Conservation (phyloP, 352 stramenopile species). For the Globisporangium middletonii region DNA sequence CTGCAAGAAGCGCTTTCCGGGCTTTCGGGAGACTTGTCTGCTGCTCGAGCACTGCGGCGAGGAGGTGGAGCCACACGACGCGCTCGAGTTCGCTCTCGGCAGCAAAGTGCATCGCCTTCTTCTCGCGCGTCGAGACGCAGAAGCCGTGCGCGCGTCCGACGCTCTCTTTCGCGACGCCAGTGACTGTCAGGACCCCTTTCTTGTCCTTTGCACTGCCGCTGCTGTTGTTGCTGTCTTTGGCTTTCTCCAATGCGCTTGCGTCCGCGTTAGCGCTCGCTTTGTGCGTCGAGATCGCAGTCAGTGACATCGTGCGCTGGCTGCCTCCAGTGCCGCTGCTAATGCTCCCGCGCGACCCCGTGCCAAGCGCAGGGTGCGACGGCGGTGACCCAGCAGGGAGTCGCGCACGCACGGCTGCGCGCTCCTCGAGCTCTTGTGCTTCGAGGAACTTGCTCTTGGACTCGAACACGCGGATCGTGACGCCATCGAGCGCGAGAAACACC, state of each 20-base stretch:
- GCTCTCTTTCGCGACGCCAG: constrained; percentile 49
- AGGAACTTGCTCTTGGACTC: constrained; percentile 57
- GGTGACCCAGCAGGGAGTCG: constrained; percentile 6
- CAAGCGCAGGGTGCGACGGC: neutral
- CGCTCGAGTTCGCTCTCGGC: constrained; percentile 68
- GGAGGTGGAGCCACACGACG: constrained; percentile 68
- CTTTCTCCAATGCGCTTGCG: too few relatives aligned
- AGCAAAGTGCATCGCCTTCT: constrained; percentile 53
- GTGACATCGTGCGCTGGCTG: constrained; percentile 5
- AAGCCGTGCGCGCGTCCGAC: constrained; percentile 55
- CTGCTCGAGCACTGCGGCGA: constrained; percentile 59
- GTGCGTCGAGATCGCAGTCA: constrained; percentile 2
- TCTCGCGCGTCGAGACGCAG: constrained; percentile 41
- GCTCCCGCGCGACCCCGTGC: too few relatives aligned
- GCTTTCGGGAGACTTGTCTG: constrained; percentile 33
- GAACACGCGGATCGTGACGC: constrained; percentile 51
- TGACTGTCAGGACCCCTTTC: constrained; percentile 45
- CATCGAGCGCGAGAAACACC: constrained; percentile 58
- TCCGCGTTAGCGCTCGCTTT: neutral
- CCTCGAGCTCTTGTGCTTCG: constrained; percentile 31
- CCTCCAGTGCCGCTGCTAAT: neutral
- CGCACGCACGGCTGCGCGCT: constrained; percentile 11
- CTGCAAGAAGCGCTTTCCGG: constrained; percentile 14
- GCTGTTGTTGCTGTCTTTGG: constrained; percentile 17
- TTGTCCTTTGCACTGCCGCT: constrained; percentile 15